Conservation (phyloP, 2,329 filamentous ascomycete genomes). For the Ascocoryne sarcoides region DNA sequence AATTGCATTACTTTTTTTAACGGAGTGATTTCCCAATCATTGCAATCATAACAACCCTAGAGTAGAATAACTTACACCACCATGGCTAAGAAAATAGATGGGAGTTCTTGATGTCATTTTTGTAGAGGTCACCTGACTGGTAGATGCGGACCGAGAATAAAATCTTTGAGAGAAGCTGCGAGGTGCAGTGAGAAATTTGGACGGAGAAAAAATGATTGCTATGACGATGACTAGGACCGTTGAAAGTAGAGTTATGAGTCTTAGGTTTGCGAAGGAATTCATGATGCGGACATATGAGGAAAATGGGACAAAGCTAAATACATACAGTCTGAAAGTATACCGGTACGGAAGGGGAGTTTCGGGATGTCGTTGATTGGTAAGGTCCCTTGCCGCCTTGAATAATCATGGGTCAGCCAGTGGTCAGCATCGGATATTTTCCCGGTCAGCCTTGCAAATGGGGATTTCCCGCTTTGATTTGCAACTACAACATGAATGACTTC, state of each 20-base stretch:
- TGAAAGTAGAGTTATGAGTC: neutral
- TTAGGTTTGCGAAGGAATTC: neutral
- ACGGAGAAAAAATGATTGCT: conserved; percentile 11
- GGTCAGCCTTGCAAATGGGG: neutral
- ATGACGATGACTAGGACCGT: conserved; percentile 2
- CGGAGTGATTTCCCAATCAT: too few relatives aligned
- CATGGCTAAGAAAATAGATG: conserved; percentile 23
- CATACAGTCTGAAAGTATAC: too few relatives aligned
- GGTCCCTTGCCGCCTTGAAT: neutral
- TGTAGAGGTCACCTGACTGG: conserved; percentile 1
- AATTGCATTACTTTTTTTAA: too few relatives aligned
- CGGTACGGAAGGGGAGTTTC: too few relatives aligned
- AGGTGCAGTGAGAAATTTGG: conserved; percentile 1
- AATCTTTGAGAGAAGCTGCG: conserved; percentile 1
- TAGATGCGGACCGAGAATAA: neutral
- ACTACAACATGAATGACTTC: too few relatives aligned
- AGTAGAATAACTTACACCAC: conserved; percentile 15
- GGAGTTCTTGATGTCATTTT: conserved; percentile 18
- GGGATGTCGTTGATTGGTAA: neutral
- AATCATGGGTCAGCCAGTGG: too few relatives aligned
- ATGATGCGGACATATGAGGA: neutral
- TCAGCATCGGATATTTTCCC: neutral
- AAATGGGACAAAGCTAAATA: neutral
- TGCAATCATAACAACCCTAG: too few relatives aligned
- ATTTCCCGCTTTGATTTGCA: too few relatives aligned